phyloP scores from a whole-genome alignment of 768 basidiomycete genomes.

The Hygrophorus russula region DNA sequence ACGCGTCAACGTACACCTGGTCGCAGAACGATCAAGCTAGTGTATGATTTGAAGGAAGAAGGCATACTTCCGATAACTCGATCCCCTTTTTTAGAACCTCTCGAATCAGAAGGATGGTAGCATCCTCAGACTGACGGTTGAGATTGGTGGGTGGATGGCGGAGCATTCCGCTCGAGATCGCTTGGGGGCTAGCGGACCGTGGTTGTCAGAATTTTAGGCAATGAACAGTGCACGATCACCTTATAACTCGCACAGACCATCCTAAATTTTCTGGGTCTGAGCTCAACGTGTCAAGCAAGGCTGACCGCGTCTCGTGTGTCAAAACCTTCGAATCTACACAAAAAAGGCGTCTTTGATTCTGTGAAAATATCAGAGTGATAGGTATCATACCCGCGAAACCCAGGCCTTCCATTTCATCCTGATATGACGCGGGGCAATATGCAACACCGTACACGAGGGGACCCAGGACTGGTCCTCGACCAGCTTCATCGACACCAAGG shows the following conservation, averaged over 20 bases:
- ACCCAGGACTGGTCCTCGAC: slow-evolving; percentile 89
- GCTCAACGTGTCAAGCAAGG: slow-evolving; percentile 54
- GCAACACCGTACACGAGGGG: slow-evolving; percentile 95
- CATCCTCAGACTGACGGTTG: slow-evolving; percentile 80
- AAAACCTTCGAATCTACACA: slow-evolving; percentile 92
- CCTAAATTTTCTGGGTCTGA: slow-evolving; percentile 62
- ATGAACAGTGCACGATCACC: slow-evolving; percentile 24
- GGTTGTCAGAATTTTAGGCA: not conserved
- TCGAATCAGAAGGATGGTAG: slow-evolving; percentile 80
- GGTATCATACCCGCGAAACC: slow-evolving; percentile 73
- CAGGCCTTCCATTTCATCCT: slow-evolving; percentile 58
- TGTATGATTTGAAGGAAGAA: not conserved
- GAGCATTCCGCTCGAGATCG: slow-evolving; percentile 88
- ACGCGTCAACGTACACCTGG: slow-evolving; percentile 89
- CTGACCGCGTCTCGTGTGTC: slow-evolving; percentile 55
- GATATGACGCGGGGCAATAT: slow-evolving; percentile 77
- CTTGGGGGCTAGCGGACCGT: slow-evolving; percentile 55
- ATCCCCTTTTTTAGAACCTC: slow-evolving; percentile 78
- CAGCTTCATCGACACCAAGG: slow-evolving; percentile 98
- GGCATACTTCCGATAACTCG: slow-evolving; percentile 59
- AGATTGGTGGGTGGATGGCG: slow-evolving; percentile 74
- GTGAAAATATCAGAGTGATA: not conserved
- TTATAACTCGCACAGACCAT: slow-evolving; percentile 75
- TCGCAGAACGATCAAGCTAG: not conserved
- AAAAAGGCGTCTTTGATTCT: not conserved